A percentile compares a stretch with the other conserved stretches of the same genome.
These are phyloP conservation scores for Rhodomyrtus tomentosa DNA, from an alignment of 345 rosid species.

Conservation along the genomic window DNA sequence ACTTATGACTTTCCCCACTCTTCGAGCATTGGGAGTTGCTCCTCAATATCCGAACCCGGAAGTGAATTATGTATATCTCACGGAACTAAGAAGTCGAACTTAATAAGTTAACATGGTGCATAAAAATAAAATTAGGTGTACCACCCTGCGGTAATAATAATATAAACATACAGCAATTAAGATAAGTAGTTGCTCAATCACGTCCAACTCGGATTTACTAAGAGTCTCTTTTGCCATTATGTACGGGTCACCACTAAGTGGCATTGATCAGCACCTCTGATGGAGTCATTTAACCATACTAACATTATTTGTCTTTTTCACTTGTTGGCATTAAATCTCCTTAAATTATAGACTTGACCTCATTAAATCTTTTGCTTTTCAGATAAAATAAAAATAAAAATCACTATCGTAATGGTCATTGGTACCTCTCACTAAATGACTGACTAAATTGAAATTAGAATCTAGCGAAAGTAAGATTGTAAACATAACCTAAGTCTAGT, in stretches of 20 bases:
- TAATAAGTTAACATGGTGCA: not conserved
- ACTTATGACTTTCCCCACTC: accelerated
- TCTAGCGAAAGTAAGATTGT: not conserved
- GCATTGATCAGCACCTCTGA: not conserved
- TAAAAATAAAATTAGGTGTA: not conserved
- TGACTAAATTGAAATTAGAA: not conserved
- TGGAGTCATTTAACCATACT: not conserved
- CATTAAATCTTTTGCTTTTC: not conserved
- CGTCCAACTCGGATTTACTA: not conserved
- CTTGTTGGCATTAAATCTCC: not conserved
- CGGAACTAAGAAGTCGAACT: not conserved
- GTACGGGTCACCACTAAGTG: not conserved
- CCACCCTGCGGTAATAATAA: not conserved
- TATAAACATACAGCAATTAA: not conserved
- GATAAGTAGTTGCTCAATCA: not conserved
- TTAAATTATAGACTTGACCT: not conserved
- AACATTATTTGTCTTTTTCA: not conserved
- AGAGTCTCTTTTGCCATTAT: not conserved
- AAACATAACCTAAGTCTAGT: not conserved
- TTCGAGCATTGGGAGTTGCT: not conserved
- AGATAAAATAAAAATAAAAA: not conserved
- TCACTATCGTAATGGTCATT: not conserved
- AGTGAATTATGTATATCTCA: not conserved
- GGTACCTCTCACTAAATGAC: not conserved
- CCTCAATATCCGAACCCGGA: not conserved